Conservation (phyloP, 2,329 filamentous ascomycete species). For the Microsporum canis region DNA sequence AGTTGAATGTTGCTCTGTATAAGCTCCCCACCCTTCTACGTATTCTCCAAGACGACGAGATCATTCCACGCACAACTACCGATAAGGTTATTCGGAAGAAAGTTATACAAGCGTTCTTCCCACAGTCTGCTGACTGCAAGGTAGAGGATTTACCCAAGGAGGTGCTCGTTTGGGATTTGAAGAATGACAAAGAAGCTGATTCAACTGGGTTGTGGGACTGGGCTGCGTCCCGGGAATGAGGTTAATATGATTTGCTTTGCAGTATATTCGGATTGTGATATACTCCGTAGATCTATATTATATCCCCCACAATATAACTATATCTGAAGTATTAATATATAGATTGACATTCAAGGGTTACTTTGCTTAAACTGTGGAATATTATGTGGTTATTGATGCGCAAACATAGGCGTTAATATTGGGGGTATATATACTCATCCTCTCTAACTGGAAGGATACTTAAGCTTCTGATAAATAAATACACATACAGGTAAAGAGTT, state of each 20-base stretch:
- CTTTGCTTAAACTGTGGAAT: neutral
- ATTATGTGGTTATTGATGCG: neutral
- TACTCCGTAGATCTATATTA: neutral
- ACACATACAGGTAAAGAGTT: neutral
- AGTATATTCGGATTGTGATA: neutral
- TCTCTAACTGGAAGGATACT: neutral
- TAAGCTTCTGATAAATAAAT: neutral
- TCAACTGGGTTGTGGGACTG: neutral
- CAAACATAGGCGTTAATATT: neutral
- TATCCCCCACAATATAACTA: too few relatives aligned
- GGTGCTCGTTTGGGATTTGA: neutral
- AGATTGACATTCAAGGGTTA: neutral
- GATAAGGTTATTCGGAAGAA: conserved; percentile 6
- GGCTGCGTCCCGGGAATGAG: neutral
- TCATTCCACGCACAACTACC: conserved; percentile 5
- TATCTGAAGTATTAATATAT: too few relatives aligned
- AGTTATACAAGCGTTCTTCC: conserved; percentile 6
- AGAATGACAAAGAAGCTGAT: neutral
- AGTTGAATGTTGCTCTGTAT: neutral
- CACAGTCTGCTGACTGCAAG: neutral
- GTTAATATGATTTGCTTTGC: neutral
- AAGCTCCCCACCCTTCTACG: conserved; percentile 12
- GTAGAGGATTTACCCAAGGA: conserved; percentile 2
- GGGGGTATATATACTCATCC: neutral
- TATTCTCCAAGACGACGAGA: conserved; percentile 8